These are phyloP conservation scores for Entonaema liquescens DNA, from an alignment of 495 filamentous ascomycete species.

Conservation along the genomic window DNA sequence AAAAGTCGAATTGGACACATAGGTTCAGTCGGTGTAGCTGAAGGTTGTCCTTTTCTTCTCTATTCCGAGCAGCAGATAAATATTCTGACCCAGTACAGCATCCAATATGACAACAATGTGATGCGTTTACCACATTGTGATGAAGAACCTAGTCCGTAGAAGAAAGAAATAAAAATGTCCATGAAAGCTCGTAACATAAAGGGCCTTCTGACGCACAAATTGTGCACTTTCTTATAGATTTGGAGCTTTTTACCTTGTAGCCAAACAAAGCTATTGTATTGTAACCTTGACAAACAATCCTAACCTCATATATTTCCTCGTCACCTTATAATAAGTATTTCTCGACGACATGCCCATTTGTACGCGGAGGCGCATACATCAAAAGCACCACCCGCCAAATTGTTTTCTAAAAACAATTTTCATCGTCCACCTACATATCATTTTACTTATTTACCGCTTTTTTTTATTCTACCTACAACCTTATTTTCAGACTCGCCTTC, in stretches of 20 bases:
- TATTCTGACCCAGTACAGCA: neutral
- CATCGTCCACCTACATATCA: neutral
- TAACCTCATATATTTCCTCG: neutral
- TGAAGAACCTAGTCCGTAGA: neutral
- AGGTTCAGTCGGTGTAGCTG: too few relatives aligned
- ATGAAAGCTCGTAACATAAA: neutral
- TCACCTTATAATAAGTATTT: neutral
- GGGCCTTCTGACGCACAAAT: neutral
- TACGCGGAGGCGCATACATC: neutral
- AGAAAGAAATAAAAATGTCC: neutral
- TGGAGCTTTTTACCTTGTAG: neutral
- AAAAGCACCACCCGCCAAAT: neutral
- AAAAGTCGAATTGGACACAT: too few relatives aligned
- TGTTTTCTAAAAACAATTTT: neutral
- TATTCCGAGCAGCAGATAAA: neutral
- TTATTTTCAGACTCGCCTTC: neutral
- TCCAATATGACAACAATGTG: neutral
- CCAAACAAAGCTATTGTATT: neutral
- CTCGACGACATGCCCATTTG: neutral
- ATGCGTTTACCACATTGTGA: neutral
- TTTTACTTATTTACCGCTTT: too few relatives aligned
- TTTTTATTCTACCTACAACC: neutral
- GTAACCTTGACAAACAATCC: neutral
- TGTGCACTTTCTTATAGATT: neutral
- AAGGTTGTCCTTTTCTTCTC: too few relatives aligned